phyloP scores from a whole-genome alignment of 306 rosid genomes.

The Carpinus fangiana region DNA sequence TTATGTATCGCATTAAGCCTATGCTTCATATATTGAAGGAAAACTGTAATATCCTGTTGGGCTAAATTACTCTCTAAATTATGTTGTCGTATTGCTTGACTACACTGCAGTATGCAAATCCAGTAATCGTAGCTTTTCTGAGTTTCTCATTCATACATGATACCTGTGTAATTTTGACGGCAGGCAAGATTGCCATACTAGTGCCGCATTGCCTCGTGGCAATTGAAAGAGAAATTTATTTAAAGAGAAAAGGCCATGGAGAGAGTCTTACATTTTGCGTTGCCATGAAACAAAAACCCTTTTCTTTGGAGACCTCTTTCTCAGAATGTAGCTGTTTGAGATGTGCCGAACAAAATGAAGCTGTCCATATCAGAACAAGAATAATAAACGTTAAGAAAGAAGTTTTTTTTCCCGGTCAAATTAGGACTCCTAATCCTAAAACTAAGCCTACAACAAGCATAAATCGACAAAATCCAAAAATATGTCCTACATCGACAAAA shows the following conservation, averaged over 20 bases:
- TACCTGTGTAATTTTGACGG: not conserved
- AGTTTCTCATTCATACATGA: slow-evolving; percentile 10
- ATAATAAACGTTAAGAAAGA: slow-evolving; percentile 7
- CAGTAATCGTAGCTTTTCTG: not conserved
- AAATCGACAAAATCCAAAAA: too few species aligned
- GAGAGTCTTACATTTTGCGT: slow-evolving; percentile 41
- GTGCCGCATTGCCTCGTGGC: slow-evolving; percentile 1
- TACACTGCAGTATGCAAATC: not conserved
- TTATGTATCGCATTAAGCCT: not conserved
- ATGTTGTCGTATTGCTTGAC: not conserved
- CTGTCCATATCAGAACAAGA: slow-evolving; percentile 44
- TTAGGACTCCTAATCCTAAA: too few species aligned
- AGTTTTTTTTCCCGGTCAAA: too few species aligned
- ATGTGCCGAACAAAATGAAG: slow-evolving; percentile 71
- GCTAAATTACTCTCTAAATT: not conserved
- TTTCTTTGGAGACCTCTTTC: slow-evolving; percentile 47
- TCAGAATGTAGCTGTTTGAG: slow-evolving; percentile 47
- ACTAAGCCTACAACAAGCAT: too few species aligned
- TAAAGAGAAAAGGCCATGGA: not conserved
- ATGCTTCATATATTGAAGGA: not conserved
- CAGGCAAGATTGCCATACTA: slow-evolving; percentile 14
- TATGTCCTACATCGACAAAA: too few species aligned
- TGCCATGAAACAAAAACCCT: slow-evolving; percentile 28
- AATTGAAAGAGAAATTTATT: not conserved
- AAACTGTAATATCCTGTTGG: not conserved